Base-by-base conservation (phyloP, 495 filamentous ascomycete genomes). In the Cercophora newfieldiana region DNA sequence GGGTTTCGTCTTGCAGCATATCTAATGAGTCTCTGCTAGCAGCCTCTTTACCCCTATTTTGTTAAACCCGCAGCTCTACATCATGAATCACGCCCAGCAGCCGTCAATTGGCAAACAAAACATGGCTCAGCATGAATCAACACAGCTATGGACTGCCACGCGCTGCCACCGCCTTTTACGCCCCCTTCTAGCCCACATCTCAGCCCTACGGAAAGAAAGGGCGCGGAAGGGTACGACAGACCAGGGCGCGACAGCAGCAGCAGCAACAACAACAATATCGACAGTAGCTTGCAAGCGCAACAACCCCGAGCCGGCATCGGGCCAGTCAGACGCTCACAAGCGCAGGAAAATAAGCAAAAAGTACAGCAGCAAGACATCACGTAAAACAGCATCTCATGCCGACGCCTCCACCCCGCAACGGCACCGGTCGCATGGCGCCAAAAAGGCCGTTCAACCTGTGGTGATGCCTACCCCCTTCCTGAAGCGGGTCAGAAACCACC, bases 101-200 rank as follows among this genome's bases (percentile, higher is more conserved):
- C 28, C 51, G 26, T 18, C 7, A 21, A 25, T 58, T n/a, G n/a
- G 1, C 26, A 30, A 24, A 25, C 22, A 55, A 55, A 22, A 55
- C 30, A 33, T 6, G n/a, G 8, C 16, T 19, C 19, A 30, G 31
- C 31, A 61, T 28, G 67, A 71, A 30, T 57, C 55, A 30, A 3
- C 69, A 4, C 68, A 71, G 59, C 76, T 80, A 29, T 88, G 86
- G 86, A 87, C 83, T 7, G 77, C 85, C 8, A 80, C 84, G 19
- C 71, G 84, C 64, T 88, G 86, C 57, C 78, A 85, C 60, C 80
- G 85, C 12, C 74, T 88, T 7, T 75, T 88, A 24, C 80, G 85
- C 29, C 84, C 84, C 18, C 71, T 88, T 25, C 73, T 83, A 22
- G 80, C 83, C 21, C 81, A 83, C 31, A 79, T 88, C 22, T 70